phyloP scores from a whole-genome alignment of 176 grass and related monocot species.

The Alopecurus myosuroides region DNA sequence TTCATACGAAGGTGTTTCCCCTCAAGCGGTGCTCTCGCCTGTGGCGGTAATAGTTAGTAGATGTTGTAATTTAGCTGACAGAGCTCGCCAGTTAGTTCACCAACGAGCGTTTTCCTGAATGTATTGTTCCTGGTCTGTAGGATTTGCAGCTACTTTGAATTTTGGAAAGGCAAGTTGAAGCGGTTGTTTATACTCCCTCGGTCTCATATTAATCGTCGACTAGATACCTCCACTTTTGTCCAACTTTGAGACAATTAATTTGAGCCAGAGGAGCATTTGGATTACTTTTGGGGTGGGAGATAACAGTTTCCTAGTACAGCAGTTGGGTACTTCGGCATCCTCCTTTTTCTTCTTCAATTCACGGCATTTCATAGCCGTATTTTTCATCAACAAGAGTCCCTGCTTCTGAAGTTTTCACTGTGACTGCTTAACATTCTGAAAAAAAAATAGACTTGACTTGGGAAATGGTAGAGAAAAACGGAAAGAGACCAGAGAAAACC shows the following conservation, averaged over 20 bases:
- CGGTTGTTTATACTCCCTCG: too few relatives aligned
- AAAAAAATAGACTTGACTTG: too few relatives aligned
- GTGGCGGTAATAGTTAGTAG: background rate
- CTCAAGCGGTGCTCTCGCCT: background rate
- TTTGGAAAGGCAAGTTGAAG: background rate
- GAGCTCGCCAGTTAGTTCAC: background rate
- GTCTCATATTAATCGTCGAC: too few relatives aligned
- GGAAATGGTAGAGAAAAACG: too few relatives aligned
- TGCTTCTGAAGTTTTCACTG: too few relatives aligned
- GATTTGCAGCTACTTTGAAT: background rate
- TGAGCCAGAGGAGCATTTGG: too few relatives aligned
- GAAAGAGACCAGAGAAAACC: background rate
- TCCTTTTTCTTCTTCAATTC: background rate
- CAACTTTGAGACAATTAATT: too few relatives aligned
- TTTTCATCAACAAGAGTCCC: too few relatives aligned
- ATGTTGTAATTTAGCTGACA: conserved; percentile 13
- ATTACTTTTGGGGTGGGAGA: background rate
- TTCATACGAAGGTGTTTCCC: conserved; percentile 7
- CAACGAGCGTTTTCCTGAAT: background rate
- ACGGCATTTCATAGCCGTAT: too few relatives aligned
- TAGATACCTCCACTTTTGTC: too few relatives aligned
- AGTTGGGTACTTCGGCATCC: background rate
- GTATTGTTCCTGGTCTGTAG: background rate
- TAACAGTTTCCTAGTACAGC: background rate
- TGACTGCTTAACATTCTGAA: too few relatives aligned